Conservation (phyloP, 2,329 filamentous ascomycete species). For the Ascochyta lentis region DNA sequence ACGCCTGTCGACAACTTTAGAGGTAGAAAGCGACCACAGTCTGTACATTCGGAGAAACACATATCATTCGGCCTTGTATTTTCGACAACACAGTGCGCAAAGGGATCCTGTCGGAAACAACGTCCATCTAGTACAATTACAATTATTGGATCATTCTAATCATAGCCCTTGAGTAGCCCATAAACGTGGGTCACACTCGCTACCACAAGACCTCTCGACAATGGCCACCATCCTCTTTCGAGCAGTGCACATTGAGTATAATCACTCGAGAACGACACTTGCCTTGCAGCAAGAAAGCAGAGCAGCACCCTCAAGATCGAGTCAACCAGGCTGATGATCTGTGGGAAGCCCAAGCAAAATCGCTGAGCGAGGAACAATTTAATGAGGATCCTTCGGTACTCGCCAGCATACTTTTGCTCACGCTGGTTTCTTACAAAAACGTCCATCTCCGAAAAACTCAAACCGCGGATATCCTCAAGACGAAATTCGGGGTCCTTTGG, state of each 20-base stretch:
- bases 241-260: background rate
- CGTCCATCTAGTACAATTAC: too few relatives aligned
- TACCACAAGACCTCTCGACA: conserved; percentile 3
- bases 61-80: background rate
- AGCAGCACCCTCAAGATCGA: conserved; percentile 71
- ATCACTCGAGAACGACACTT: background rate
- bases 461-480: conserved; percentile 48
- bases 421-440: conserved; percentile 38
- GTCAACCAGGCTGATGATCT: conserved; percentile 70
- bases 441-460: conserved; percentile 51
- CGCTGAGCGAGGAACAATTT: conserved; percentile 54
- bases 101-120: too few relatives aligned
- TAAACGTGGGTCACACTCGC: conserved; percentile 34
- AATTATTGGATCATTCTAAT: background rate
- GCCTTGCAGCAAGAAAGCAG: conserved; percentile 39
- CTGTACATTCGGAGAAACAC: background rate
- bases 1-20: background rate
- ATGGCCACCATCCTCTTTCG: conserved; percentile 9
- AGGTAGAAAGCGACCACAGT: background rate
- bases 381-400: conserved; percentile 48
- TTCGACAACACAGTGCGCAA: background rate
- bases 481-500: conserved; percentile 20
- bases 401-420: conserved; percentile 22
- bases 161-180: conserved; percentile 38
- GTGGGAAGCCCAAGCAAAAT: conserved; percentile 47